Base-by-base conservation (phyloP, 1,284 basidiomycete species). In the Hymenochaete sp. region DNA sequence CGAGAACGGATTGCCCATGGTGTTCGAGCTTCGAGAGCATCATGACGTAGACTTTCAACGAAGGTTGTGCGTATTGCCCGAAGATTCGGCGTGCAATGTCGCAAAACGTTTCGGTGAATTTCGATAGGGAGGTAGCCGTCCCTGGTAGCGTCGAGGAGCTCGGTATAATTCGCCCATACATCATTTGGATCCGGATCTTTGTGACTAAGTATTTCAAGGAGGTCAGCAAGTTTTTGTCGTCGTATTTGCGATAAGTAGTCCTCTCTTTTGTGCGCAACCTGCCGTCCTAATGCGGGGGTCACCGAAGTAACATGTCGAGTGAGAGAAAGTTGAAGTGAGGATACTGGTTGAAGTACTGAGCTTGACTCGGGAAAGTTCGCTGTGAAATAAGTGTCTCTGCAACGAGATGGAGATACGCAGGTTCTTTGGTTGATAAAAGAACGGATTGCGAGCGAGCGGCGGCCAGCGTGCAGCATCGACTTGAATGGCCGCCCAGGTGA, bases 61-160 rank as follows among this genome's bases (percentile, higher is more conserved):
- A 67, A 58, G 16, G 64, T 56, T 2, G 58, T 55, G n/a, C 78
- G 75, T 19, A 81, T 63, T 28, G 64, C 51, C 3, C 59, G 53
- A 21, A 66, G 59, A 3, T 71, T 56, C 2, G 71, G 71, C 1
- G 77, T 72, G 55, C 80, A 84, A 51, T 66, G 72, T 26, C 81
- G 73, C 16, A 87, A 71, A 45, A 83, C 81, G 26, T 67, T 61
- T 55, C 77, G 79, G 60, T 87, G 83, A 13, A 81, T 54, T 49
- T 77, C 68, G 18, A 81, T 59, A 10, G 83, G 80, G 40, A 86
- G 62, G 18, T 59, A 58, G 21, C 70, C 62, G 32, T 58, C 53
- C 6, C 69, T 76, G 32, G 72, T 58, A 48, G 64, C 57, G 49
- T 67, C 65, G 40, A 81, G 60, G 38, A 80, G 62, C 51, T 74